A percentile compares a stretch with the other conserved stretches of the same genome.
These are phyloP conservation scores for Russula virescens DNA, from an alignment of 768 basidiomycete species.

Conservation along the genomic window DNA sequence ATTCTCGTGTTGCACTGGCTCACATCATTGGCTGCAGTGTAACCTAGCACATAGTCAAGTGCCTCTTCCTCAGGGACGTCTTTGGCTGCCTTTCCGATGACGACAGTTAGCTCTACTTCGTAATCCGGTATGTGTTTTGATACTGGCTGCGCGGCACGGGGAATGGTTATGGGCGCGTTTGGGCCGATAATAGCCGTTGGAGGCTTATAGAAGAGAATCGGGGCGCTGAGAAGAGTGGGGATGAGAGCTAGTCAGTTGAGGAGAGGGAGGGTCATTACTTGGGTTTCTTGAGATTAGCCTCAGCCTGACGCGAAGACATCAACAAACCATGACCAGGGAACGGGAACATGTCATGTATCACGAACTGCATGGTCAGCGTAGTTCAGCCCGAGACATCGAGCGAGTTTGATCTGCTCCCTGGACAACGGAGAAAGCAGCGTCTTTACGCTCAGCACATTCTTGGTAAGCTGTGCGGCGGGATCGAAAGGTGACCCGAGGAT, in stretches of 20 bases:
- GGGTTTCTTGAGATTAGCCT: slow-evolving; percentile 59
- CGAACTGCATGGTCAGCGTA: slow-evolving; percentile 78
- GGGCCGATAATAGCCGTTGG: slow-evolving; percentile 65
- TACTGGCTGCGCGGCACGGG: slow-evolving; percentile 62
- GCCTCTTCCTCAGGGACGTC: slow-evolving; percentile 77
- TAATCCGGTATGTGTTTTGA: slow-evolving; percentile 73
- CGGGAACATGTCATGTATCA: slow-evolving; percentile 22
- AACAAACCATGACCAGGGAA: background rate
- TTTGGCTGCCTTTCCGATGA: slow-evolving; percentile 78
- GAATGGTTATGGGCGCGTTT: slow-evolving; percentile 57
- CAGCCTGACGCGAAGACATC: slow-evolving; percentile 41
- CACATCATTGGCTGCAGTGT: slow-evolving; percentile 77
- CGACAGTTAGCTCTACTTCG: slow-evolving; percentile 74
- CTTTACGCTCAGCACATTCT: slow-evolving; percentile 61
- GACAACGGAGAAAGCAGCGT: slow-evolving; percentile 65
- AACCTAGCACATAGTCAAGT: slow-evolving; percentile 80
- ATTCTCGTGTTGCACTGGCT: slow-evolving; percentile 13
- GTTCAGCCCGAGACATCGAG: slow-evolving; percentile 75
- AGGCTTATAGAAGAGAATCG: slow-evolving; percentile 79
- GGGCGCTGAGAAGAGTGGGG: slow-evolving; percentile 40
- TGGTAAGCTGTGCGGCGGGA: slow-evolving; percentile 56
- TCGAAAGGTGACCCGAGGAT: slow-evolving; percentile 68
- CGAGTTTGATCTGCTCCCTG: slow-evolving; percentile 57
- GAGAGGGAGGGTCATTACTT: slow-evolving; percentile 37
- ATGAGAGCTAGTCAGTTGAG: background rate